phyloP scores from a whole-genome alignment of 352 stramenopile genomes.

The Phytophthora cajani region DNA sequence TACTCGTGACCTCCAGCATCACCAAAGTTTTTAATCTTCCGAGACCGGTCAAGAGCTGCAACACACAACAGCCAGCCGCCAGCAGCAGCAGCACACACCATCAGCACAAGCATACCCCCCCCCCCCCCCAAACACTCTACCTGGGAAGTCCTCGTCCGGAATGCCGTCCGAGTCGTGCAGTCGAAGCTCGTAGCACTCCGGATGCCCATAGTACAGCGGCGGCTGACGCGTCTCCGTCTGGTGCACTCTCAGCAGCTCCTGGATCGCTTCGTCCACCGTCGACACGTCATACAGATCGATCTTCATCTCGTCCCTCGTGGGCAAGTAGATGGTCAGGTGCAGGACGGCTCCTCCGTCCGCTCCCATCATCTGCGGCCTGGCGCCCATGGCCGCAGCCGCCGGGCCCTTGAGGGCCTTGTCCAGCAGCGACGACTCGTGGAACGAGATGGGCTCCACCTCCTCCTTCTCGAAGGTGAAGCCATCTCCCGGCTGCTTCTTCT shows the following conservation, averaged over 20 bases:
- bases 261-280: conserved; percentile 88
- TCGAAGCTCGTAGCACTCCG: conserved; percentile 88
- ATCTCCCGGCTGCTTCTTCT: conserved; percentile 43
- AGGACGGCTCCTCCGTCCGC: conserved; percentile 73
- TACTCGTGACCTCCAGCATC: conserved; percentile 88
- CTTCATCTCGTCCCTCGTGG: conserved; percentile 86
- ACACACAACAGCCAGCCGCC: neutral
- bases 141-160: conserved; percentile 88
- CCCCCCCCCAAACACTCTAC: conserved; percentile 42
- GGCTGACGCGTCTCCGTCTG: conserved; percentile 70
- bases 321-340: conserved; percentile 87
- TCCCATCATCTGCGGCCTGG: conserved; percentile 65
- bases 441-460: conserved; percentile 62
- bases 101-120: conserved; percentile 3
- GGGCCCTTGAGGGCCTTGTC: conserved; percentile 80
- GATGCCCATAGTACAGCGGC: conserved; percentile 83
- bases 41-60: conserved; percentile 79
- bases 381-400: conserved; percentile 47
- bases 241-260: conserved; percentile 80
- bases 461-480: conserved; percentile 79
- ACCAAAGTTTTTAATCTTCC: conserved; percentile 93
- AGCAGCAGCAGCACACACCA: neutral
- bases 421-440: conserved; percentile 75
- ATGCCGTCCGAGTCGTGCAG: conserved; percentile 86
- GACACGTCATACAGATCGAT: conserved; percentile 89